Evolutionary conservation across 2,329 filamentous ascomycete species (phyloP).

Genomic region (Curvularia eragrostidis): DNA sequence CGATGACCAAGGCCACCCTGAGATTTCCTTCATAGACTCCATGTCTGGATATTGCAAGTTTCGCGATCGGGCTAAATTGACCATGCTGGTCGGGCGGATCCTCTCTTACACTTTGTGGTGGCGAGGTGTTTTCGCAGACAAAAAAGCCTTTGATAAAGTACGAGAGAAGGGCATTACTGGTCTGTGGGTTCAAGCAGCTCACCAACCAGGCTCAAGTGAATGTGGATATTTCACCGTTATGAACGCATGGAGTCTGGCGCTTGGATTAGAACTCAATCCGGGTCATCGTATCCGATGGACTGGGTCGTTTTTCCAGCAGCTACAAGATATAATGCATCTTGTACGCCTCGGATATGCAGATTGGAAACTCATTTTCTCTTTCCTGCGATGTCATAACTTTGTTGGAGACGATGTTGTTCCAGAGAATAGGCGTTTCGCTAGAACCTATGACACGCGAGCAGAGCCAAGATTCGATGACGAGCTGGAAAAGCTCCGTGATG

Average conservation of each 20-base stretch:
- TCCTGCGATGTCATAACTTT: constrained; percentile 19
- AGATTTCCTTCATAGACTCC: constrained; percentile 22
- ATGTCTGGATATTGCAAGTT: too few relatives aligned
- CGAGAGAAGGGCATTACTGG: not conserved
- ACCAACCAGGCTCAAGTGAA: constrained; percentile 8
- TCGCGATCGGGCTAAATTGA: too few relatives aligned
- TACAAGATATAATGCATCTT: constrained; percentile 15
- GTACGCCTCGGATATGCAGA: constrained; percentile 20
- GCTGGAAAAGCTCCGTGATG: not conserved
- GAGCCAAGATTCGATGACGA: not conserved
- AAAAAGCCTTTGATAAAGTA: not conserved
- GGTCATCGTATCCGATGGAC: constrained; percentile 12
- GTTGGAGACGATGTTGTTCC: constrained; percentile 5
- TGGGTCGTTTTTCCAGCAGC: constrained; percentile 10
- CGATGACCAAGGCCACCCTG: constrained; percentile 4
- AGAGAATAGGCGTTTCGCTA: not conserved
- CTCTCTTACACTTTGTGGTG: not conserved
- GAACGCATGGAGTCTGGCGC: constrained; percentile 31
- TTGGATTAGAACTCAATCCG: constrained; percentile 25
- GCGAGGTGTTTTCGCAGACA: not conserved
- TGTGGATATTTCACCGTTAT: constrained; percentile 29
- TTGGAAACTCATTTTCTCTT: constrained; percentile 25
- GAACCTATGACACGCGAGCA: not conserved
- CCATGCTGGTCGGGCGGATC: not conserved
- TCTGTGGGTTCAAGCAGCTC: constrained; percentile 10